Evolutionary conservation across 805 yeast species (phyloP).

Genomic region (Nakazawaea pomicola): DNA sequence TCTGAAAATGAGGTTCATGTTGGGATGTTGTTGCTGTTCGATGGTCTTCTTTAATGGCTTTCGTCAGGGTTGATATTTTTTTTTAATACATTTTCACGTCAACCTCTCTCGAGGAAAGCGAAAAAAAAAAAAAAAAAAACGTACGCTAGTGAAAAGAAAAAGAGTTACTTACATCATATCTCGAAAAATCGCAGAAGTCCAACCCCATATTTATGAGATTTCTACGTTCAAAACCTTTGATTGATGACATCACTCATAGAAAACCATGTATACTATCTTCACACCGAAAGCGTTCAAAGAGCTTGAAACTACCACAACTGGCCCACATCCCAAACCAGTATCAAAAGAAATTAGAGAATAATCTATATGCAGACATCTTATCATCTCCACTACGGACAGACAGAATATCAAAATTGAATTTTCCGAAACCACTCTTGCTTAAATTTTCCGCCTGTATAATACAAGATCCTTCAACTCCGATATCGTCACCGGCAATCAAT

Average conservation of each 20-base stretch:
- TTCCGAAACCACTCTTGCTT: not conserved
- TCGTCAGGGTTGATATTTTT: no score
- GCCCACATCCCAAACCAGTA: not conserved
- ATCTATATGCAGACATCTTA: constrained; percentile 7
- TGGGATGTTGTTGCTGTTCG: no score
- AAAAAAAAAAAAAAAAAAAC: no score
- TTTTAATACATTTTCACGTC: no score
- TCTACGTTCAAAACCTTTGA: constrained; percentile 1
- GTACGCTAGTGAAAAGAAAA: not conserved
- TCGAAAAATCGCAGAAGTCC: no score
- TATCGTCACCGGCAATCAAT: no score
- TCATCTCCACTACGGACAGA: constrained; percentile 6
- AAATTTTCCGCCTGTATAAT: constrained; percentile 3
- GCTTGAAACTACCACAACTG: not conserved
- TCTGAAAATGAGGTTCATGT: constrained; percentile 3
- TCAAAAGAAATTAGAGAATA: constrained; percentile 1
- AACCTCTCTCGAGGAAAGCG: no score
- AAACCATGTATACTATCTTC: constrained; percentile 3
- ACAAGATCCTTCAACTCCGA: not conserved
- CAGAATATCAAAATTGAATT: not conserved
- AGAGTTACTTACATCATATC: no score
- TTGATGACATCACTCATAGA: constrained; percentile 5
- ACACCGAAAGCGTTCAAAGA: not conserved
- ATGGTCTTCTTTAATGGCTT: no score
- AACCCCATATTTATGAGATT: no score